A percentile compares a stretch with the other conserved stretches of the same genome.
Evolutionary conservation across 2,329 filamentous ascomycete species (phyloP).

Genomic region (Diaporthe citriasiana): DNA sequence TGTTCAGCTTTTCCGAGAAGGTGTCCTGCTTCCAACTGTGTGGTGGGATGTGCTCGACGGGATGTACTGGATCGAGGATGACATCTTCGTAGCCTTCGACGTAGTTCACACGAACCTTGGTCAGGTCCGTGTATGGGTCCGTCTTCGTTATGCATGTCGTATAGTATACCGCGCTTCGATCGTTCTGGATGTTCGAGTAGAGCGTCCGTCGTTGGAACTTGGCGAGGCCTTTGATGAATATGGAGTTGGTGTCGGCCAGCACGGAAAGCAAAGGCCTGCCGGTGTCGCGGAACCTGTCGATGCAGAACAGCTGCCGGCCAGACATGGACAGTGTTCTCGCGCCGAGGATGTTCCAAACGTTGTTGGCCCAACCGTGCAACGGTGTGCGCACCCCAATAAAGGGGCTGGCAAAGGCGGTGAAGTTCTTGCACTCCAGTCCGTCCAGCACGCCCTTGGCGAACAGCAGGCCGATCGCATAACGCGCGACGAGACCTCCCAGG

Average conservation of each 20-base stretch:
- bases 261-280: constrained; percentile 84
- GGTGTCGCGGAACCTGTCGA: constrained; percentile 88
- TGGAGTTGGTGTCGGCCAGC: constrained; percentile 84
- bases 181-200: constrained; percentile 91
- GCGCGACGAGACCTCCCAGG: constrained; percentile 85
- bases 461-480: constrained; percentile 89
- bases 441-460: constrained; percentile 86
- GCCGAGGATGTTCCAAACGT: constrained; percentile 86
- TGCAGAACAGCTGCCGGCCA: constrained; percentile 87
- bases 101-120: constrained; percentile 79
- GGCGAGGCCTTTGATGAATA: constrained; percentile 85
- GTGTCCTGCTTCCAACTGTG: constrained; percentile 45
- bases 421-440: constrained; percentile 87
- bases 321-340: constrained; percentile 85
- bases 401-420: constrained; percentile 91
- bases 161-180: constrained; percentile 85
- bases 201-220: constrained; percentile 82
- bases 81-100: constrained; percentile 80
- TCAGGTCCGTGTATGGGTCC: constrained; percentile 81
- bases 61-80: constrained; percentile 77
- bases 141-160: constrained; percentile 83
- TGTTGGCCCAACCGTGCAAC: constrained; percentile 74
- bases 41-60: constrained; percentile 65
- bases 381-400: constrained; percentile 84
- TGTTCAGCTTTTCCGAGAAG: constrained; percentile 43